These are phyloP conservation scores for Dactylonectria macrodidyma DNA, from an alignment of 2,329 filamentous ascomycete species.

Conservation along the genomic window DNA sequence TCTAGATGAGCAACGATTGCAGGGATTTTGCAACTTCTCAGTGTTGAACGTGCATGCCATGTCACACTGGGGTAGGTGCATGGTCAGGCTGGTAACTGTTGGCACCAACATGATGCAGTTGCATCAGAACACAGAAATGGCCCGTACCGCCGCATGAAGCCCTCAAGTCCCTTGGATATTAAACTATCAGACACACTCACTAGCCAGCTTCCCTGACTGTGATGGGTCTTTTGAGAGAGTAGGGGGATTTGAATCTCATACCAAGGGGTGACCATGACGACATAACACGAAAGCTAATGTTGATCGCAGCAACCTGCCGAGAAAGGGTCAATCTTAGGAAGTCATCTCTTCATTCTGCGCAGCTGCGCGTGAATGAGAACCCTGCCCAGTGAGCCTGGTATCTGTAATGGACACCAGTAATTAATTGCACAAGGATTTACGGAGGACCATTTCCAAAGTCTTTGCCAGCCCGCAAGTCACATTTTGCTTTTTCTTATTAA, in stretches of 20 bases:
- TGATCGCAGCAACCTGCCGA: not conserved
- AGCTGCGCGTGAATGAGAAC: not conserved
- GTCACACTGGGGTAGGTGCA: conserved; percentile 1
- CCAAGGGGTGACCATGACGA: not conserved
- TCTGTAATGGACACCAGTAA: no score
- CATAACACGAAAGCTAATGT: not conserved
- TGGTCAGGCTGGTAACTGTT: not conserved
- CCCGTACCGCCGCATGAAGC: not conserved
- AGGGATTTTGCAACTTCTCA: not conserved
- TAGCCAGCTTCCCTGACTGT: not conserved
- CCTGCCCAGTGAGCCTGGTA: no score
- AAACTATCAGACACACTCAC: no score
- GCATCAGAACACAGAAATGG: not conserved
- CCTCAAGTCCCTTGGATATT: not conserved
- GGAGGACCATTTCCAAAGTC: no score
- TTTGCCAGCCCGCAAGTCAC: no score
- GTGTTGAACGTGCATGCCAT: not conserved
- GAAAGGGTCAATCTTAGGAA: not conserved
- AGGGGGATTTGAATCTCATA: not conserved
- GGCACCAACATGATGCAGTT: not conserved
- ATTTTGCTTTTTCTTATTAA: no score
- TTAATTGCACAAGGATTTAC: no score
- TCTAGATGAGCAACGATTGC: not conserved
- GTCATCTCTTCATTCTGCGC: not conserved
- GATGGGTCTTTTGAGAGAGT: not conserved